These are phyloP conservation scores for Cladosporium colombiae DNA, from an alignment of 2,329 filamentous ascomycete species.

Conservation along the genomic window DNA sequence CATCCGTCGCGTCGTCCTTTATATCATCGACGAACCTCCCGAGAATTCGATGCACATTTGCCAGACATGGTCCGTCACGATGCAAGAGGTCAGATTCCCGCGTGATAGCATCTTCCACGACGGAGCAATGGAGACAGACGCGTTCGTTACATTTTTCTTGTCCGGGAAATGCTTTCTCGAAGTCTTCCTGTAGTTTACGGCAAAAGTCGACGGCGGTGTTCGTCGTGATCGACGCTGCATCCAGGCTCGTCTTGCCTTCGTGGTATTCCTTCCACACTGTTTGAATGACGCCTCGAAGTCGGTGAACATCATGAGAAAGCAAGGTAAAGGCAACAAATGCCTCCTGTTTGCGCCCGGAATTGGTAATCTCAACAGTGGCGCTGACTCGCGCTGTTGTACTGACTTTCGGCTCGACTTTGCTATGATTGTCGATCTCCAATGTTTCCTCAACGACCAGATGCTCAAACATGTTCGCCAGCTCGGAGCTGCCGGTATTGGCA, in stretches of 20 bases:
- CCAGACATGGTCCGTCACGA: not conserved
- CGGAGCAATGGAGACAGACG: not conserved
- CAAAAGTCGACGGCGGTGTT: conserved; percentile 19
- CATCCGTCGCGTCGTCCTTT: not conserved
- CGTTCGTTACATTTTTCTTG: not conserved
- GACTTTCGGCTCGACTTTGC: not conserved
- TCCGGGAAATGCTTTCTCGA: conserved; percentile 1
- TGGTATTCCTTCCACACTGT: conserved; percentile 7
- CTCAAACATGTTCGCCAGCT: conserved; percentile 2
- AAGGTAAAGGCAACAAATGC: not conserved
- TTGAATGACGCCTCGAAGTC: not conserved
- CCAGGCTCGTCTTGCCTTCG: not conserved
- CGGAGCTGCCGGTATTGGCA: not conserved
- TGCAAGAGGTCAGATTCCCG: no score
- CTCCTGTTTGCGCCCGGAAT: not conserved
- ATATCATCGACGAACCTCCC: not conserved
- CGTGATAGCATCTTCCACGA: not conserved
- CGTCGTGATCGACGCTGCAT: conserved; percentile 6
- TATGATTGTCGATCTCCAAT: not conserved
- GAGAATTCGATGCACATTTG: not conserved
- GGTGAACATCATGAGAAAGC: not conserved
- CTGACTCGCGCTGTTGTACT: not conserved
- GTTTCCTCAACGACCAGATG: not conserved
- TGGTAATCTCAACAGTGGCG: not conserved
- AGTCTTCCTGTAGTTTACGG: conserved; percentile 7